These are phyloP conservation scores for Ogataea ganodermae DNA, from an alignment of 805 yeast species.

Conservation along the genomic window DNA sequence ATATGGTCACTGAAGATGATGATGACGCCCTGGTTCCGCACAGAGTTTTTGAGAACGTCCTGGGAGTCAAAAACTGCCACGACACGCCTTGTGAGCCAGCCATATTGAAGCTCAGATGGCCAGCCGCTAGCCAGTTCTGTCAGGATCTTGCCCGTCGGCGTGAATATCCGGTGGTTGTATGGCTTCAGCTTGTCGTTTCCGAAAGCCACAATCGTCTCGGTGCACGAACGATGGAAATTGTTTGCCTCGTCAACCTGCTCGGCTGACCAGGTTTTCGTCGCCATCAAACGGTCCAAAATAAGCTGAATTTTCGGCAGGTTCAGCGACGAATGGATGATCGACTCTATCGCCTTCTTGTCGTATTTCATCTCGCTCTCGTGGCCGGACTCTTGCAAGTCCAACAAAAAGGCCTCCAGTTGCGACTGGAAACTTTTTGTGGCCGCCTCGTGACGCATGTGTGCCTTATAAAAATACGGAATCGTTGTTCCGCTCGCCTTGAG, in stretches of 20 bases:
- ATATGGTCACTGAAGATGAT: constrained; percentile 82
- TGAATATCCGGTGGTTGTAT: constrained; percentile 69
- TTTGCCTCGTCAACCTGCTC: constrained; percentile 33
- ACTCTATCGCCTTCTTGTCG: constrained; percentile 55
- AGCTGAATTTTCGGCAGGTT: constrained; percentile 73
- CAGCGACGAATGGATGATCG: constrained; percentile 66
- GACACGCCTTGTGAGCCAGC: constrained; percentile 85
- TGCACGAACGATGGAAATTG: constrained; percentile 52
- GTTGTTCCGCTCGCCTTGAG: constrained; percentile 79
- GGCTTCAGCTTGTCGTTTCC: constrained; percentile 57
- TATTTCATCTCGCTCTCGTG: constrained; percentile 35
- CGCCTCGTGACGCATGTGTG: constrained; percentile 92
- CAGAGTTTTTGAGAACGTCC: constrained; percentile 28
- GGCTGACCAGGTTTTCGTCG: constrained; percentile 47
- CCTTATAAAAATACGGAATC: constrained; percentile 88
- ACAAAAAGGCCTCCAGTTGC: constrained; percentile 45
- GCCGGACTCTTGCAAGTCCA: constrained; percentile 35
- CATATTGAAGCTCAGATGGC: constrained; percentile 85
- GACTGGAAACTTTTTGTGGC: constrained; percentile 69
- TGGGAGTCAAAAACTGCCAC: constrained; percentile 63
- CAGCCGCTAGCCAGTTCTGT: constrained; percentile 83
- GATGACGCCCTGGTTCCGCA: constrained; percentile 51
- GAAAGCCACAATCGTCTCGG: constrained; percentile 77
- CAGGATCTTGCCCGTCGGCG: constrained; percentile 87
- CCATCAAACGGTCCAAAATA: constrained; percentile 61